Conservation (phyloP, 2,329 filamentous ascomycete genomes). For the Aspergillus brasiliensis region DNA sequence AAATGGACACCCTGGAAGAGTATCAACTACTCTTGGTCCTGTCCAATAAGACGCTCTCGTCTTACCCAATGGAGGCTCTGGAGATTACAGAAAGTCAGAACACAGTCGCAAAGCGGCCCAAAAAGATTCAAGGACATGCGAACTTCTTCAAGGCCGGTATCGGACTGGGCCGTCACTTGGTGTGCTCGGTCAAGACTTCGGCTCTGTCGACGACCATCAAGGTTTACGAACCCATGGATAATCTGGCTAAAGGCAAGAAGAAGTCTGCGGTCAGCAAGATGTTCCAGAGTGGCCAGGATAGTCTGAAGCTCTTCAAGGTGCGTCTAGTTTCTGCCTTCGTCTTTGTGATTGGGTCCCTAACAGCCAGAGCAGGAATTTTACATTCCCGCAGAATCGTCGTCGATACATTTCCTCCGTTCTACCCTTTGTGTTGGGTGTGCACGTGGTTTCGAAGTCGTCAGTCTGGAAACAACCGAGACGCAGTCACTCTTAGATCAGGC, state of each 20-base stretch:
- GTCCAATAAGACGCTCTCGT: slow-evolving; percentile 88
- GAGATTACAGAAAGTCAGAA: slow-evolving; percentile 76
- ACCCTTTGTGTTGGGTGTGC: slow-evolving; percentile 96
- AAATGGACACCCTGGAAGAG: slow-evolving; percentile 94
- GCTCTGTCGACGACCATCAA: slow-evolving; percentile 95
- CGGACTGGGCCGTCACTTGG: slow-evolving; percentile 88
- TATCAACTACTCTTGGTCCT: slow-evolving; percentile 89
- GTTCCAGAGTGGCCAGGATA: slow-evolving; percentile 90
- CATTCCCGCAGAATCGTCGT: slow-evolving; percentile 96
- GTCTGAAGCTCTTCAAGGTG: slow-evolving; percentile 88
- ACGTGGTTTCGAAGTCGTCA: slow-evolving; percentile 95
- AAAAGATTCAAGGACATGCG: slow-evolving; percentile 95
- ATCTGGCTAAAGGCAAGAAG: slow-evolving; percentile 89
- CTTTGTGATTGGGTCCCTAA: slow-evolving; percentile 11
- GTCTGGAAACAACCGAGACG: slow-evolving; percentile 94
- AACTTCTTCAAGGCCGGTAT: slow-evolving; percentile 99
- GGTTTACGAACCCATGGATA: slow-evolving; percentile 97
- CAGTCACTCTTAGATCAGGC: slow-evolving; percentile 96
- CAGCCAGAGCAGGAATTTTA: slow-evolving; percentile 75
- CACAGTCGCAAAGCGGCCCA: slow-evolving; percentile 77
- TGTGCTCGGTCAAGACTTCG: slow-evolving; percentile 94
- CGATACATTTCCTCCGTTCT: slow-evolving; percentile 94
- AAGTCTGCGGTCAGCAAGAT: slow-evolving; percentile 95
- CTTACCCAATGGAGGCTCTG: slow-evolving; percentile 83
- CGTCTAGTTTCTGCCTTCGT: slow-evolving; percentile 12